Base-by-base conservation (phyloP, 495 filamentous ascomycete genomes). In the Podospora pseudocomata region DNA sequence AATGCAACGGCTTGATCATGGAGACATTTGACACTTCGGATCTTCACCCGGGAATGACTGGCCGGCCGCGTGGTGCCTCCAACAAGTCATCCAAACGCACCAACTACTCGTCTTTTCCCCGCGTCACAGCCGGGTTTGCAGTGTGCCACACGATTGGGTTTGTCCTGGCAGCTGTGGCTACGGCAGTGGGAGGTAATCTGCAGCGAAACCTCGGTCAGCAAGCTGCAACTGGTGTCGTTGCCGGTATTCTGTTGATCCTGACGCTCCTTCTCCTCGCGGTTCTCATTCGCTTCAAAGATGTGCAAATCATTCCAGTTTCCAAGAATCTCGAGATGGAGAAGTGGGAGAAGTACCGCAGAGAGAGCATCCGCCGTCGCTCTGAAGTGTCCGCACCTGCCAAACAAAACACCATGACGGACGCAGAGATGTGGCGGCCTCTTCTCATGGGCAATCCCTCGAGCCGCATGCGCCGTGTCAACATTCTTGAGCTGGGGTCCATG, bases 11-110 rank as follows among this genome's bases (percentile, higher is more conserved):
- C 4, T 79, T 93, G 63, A 83, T 93, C 77, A 93, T 92, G 91
- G 91, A 93, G 72, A 88, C 88, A 20, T 93, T 86, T 74, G 91
- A 93, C 75, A 89, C 88, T 5, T 91, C 88, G 23, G 91, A 93
- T 71, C 82, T 92, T 1, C 88, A 78, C 56, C 78, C 83, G 13
- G 75, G 90, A 73, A 86, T 88, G 81, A 87, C 88, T 63, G 84
- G 86, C 61, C 80, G 82, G 19, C 81, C 83, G 68, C 77, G 84
- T 39, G 55, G 55, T 58, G 76, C 82, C 63, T 80, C 82, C 16
- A 81, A 79, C 65, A 82, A 73, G 44, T 79, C 80, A 67, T 76
- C 78, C 56, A 88, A 87, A 70, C 80, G 88, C 64, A 88, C 86
- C 56, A 88, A 90, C 73, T 88, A 90, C 76, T 87, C 88, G 20